Conservation (phyloP, 2,329 filamentous ascomycete species). For the Madurella fahalii region DNA sequence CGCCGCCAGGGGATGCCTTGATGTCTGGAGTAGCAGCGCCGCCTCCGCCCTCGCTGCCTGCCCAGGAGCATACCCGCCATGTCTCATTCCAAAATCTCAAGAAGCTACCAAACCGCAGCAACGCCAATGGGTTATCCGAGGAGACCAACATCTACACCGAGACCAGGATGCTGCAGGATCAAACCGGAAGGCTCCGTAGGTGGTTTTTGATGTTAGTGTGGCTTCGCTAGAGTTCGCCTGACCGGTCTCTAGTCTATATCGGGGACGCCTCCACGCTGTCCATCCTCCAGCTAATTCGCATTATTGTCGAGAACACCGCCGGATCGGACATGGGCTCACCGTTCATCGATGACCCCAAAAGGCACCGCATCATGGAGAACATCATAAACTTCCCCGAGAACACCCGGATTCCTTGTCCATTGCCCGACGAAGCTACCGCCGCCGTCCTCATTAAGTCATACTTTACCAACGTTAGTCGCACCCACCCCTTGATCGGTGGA, state of each 20-base stretch:
- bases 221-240: conserved; percentile 16
- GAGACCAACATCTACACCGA: conserved; percentile 53
- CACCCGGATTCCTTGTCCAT: conserved; percentile 45
- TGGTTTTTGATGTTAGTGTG: conserved; percentile 14
- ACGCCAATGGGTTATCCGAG: conserved; percentile 46
- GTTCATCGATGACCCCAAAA: conserved; percentile 54
- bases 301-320: conserved; percentile 52
- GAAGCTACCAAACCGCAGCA: conserved; percentile 35
- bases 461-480: conserved; percentile 53
- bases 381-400: conserved; percentile 45
- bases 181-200: conserved; percentile 53
- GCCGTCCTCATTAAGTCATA: conserved; percentile 54
- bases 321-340: conserved; percentile 43
- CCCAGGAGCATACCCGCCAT: conserved; percentile 18
- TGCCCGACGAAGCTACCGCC: conserved; percentile 54
- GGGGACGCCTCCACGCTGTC: conserved; percentile 61
- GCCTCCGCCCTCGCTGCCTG: conserved; percentile 15
- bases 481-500: neutral
- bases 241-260: conserved; percentile 46
- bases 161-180: conserved; percentile 57
- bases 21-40: conserved; percentile 20
- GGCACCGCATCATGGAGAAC: conserved; percentile 54
- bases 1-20: conserved; percentile 12
- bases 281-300: conserved; percentile 56
- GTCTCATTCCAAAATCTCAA: conserved; percentile 30